Evolutionary conservation across 225 moss, liverwort and hornwort genomes (phyloP).

Genomic region (Antitrichia curtipendula): DNA sequence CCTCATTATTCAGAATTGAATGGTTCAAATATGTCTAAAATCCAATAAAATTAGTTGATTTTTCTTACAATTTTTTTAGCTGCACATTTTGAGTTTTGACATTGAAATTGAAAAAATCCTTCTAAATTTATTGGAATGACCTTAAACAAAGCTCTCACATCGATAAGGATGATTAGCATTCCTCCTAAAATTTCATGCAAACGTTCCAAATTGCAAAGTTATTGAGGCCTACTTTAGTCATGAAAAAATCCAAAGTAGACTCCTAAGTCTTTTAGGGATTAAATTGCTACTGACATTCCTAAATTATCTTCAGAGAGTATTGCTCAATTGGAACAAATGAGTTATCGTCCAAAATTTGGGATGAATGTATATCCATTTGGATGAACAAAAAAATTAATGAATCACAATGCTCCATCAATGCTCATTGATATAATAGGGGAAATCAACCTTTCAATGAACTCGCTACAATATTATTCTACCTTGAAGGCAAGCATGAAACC

Average conservation of each 20-base stretch:
- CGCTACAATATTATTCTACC: rapidly evolving
- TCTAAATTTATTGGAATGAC: rapidly evolving
- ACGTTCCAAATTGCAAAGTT: background rate
- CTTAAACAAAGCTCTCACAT: rapidly evolving
- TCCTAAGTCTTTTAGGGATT: background rate
- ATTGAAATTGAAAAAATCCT: background rate
- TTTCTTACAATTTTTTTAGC: rapidly evolving
- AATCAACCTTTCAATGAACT: background rate
- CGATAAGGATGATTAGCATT: background rate
- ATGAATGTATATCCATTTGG: background rate
- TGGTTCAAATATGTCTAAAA: background rate
- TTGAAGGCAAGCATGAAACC: background rate
- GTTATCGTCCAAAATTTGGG: background rate
- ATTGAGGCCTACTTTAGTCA: background rate
- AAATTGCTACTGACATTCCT: background rate
- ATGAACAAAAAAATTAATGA: too few species aligned
- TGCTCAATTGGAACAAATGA: background rate
- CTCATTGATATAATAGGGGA: background rate
- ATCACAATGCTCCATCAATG: background rate
- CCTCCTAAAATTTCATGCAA: background rate
- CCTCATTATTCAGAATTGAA: background rate
- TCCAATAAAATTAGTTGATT: background rate
- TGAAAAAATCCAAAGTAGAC: background rate
- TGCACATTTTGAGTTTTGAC: rapidly evolving
- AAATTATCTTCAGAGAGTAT: background rate